phyloP scores from a whole-genome alignment of 192 early-diverging fungal genomes.

The Rhizophagus clarus region DNA sequence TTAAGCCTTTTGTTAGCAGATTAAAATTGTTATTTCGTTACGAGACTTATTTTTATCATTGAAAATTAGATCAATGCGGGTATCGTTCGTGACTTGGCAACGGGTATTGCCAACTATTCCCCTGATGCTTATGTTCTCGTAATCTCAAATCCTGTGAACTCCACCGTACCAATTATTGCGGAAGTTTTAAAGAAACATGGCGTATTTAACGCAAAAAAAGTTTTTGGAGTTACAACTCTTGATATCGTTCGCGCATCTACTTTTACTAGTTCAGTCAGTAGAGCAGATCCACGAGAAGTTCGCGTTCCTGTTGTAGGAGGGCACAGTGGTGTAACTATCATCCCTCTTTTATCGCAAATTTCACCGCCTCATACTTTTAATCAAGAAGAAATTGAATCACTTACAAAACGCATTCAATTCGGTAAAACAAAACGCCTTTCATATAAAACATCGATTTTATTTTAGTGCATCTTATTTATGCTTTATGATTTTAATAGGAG shows the following conservation, averaged over 20 bases:
- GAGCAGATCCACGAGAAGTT: conserved; percentile 65
- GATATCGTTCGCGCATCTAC: conserved; percentile 97
- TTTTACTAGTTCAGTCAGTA: conserved; percentile 86
- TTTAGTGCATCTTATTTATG: neutral
- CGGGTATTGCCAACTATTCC: conserved; percentile 68
- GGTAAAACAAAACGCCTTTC: conserved; percentile 35
- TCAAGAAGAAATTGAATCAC: conserved; percentile 83
- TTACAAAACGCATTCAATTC: conserved; percentile 98
- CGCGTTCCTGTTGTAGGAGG: conserved; percentile 92
- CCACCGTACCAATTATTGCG: conserved; percentile 93
- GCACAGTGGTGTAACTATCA: conserved; percentile 96
- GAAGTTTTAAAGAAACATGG: conserved; percentile 90
- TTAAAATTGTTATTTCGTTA: neutral
- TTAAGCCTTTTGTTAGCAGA: no score
- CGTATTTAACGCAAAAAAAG: conserved; percentile 80
- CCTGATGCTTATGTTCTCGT: conserved; percentile 87
- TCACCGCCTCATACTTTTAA: conserved; percentile 64
- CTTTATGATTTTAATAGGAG: conserved; percentile 46
- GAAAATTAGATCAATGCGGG: conserved; percentile 84
- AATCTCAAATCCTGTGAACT: conserved; percentile 99
- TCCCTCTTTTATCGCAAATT: conserved; percentile 90
- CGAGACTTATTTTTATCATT: neutral
- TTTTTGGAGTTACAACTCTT: conserved; percentile 97
- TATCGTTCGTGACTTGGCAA: conserved; percentile 84
- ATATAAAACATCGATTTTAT: neutral